Evolutionary conservation across 108 stramenopile species (phyloP).

Genomic region (Conticribra weissflogii): DNA sequence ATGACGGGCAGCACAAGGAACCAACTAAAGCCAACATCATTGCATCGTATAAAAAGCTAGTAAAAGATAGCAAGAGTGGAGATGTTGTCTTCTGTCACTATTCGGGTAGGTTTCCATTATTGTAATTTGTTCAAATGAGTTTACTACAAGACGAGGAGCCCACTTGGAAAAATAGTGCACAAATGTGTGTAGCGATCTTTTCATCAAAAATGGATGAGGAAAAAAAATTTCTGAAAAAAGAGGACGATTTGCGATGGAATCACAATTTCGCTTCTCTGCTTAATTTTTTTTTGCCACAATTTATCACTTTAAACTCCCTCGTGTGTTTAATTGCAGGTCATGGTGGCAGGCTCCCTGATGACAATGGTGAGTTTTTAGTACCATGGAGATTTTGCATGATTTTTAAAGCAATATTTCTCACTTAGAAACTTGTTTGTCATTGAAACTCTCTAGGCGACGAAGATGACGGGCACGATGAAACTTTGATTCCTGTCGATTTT

Average conservation of each 20-base stretch:
- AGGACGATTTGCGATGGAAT: too few species aligned
- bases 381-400: background rate
- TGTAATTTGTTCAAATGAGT: background rate
- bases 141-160: background rate
- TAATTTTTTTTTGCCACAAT: background rate
- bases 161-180: too few species aligned
- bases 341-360: conserved; percentile 69
- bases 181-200: too few species aligned
- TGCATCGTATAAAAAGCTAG: conserved; percentile 74
- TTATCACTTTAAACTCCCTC: background rate
- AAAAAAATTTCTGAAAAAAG: too few species aligned
- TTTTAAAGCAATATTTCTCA: background rate
- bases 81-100: conserved; percentile 86
- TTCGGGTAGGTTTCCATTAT: conserved; percentile 44
- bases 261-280: background rate
- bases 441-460: conserved; percentile 45
- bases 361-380: conserved; percentile 31
- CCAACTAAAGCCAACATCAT: conserved; percentile 81
- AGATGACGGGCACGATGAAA: conserved; percentile 83
- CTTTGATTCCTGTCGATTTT: conserved; percentile 93
- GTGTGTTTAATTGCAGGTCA: conserved; percentile 39
- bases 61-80: conserved; percentile 69
- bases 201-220: too few species aligned
- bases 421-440: too few species aligned
- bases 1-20: conserved; percentile 74